phyloP scores from a whole-genome alignment of 2,329 filamentous ascomycete species.

The Grosmannia huntii region DNA sequence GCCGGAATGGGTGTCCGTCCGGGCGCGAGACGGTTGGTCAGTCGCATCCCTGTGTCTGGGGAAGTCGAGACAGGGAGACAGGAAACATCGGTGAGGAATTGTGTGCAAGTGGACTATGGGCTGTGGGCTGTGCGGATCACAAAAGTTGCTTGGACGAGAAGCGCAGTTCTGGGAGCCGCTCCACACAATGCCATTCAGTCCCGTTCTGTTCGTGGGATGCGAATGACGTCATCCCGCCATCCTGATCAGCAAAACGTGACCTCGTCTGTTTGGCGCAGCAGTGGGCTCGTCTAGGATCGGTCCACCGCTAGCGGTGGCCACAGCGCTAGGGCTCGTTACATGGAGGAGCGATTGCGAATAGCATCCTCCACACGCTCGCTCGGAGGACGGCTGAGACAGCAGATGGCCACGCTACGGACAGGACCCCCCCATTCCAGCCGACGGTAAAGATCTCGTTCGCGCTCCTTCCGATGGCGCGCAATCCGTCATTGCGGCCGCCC shows the following conservation, averaged over 20 bases:
- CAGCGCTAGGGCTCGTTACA: background rate
- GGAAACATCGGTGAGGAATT: background rate
- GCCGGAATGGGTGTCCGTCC: background rate
- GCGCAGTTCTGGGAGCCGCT: background rate
- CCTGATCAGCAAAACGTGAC: background rate
- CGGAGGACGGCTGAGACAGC: background rate
- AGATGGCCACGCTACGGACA: background rate
- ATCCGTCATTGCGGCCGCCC: background rate
- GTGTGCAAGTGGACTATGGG: background rate
- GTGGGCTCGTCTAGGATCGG: conserved; percentile 1
- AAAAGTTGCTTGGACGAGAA: background rate
- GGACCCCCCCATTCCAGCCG: background rate
- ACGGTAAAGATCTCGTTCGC: background rate
- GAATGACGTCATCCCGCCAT: conserved; percentile 1
- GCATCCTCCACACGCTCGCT: background rate
- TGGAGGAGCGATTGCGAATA: background rate
- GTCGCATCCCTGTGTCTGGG: background rate
- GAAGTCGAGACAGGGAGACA: background rate
- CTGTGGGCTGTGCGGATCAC: background rate
- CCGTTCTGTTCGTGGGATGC: background rate
- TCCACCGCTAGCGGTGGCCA: background rate
- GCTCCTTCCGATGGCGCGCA: background rate
- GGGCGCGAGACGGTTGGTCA: background rate
- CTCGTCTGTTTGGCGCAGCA: background rate
- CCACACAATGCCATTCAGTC: too few relatives aligned